Evolutionary conservation across 768 basidiomycete species (phyloP).

Genomic region (Myochromella boudieri): DNA sequence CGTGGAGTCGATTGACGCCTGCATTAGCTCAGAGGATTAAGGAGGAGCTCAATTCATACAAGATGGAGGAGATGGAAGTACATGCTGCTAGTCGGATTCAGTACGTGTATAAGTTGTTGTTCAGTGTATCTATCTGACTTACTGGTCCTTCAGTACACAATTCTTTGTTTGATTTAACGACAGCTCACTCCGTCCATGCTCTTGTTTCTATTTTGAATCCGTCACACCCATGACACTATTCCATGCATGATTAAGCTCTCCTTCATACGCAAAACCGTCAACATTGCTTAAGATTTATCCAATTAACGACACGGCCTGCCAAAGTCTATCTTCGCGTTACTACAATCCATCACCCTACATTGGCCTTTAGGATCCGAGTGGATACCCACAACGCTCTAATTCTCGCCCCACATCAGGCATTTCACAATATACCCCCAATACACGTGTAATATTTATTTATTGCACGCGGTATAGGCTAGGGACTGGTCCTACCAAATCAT

Average conservation of each 20-base stretch:
- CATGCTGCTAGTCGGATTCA: constrained; percentile 90
- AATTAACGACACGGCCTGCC: constrained; percentile 13
- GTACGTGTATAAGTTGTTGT: constrained; percentile 45
- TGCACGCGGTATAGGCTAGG: constrained; percentile 18
- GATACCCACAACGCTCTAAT: constrained; percentile 12
- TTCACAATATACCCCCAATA: constrained; percentile 22
- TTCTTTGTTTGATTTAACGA: constrained; percentile 70
- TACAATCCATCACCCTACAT: background rate
- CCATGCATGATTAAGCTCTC: constrained; percentile 17
- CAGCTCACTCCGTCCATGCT: constrained; percentile 14
- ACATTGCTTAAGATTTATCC: constrained; percentile 28
- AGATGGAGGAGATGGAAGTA: constrained; percentile 99
- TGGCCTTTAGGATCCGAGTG: constrained; percentile 15
- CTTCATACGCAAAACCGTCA: constrained; percentile 23
- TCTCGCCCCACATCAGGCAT: constrained; percentile 12
- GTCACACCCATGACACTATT: constrained; percentile 17
- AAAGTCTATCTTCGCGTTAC: constrained; percentile 12
- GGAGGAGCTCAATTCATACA: constrained; percentile 97
- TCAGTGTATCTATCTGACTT: constrained; percentile 7
- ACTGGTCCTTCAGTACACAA: constrained; percentile 59
- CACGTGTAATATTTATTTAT: constrained; percentile 20
- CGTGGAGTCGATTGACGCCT: constrained; percentile 95
- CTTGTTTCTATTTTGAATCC: constrained; percentile 29
- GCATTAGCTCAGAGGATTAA: constrained; percentile 95
- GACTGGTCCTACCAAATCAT: constrained; percentile 15